phyloP scores from a whole-genome alignment of 805 yeast genomes.

The Clavispora carvajalis region DNA sequence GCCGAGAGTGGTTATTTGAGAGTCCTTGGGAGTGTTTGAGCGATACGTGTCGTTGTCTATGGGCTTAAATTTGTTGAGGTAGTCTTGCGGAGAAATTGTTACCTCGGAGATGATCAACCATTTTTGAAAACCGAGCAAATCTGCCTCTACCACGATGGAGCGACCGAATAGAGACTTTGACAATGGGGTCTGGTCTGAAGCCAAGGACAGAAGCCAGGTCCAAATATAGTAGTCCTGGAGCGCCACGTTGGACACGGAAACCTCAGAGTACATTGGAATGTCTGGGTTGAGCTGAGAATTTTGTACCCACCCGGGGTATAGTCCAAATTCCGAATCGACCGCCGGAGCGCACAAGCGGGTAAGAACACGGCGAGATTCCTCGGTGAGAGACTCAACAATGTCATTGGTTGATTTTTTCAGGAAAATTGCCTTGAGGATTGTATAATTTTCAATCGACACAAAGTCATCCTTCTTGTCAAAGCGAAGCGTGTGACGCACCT shows the following conservation, averaged over 20 bases:
- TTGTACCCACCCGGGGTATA: conserved; percentile 36
- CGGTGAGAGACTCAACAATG: conserved; percentile 60
- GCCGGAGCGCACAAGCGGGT: conserved; percentile 33
- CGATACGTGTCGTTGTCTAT: background rate
- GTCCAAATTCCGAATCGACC: conserved; percentile 29
- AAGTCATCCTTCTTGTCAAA: conserved; percentile 69
- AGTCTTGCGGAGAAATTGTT: conserved; percentile 38
- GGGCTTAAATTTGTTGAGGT: conserved; percentile 20
- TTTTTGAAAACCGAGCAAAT: conserved; percentile 69
- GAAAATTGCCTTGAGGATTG: conserved; percentile 68
- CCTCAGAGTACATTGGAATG: conserved; percentile 36
- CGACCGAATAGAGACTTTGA: conserved; percentile 74
- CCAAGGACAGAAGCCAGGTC: conserved; percentile 82
- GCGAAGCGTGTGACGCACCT: conserved; percentile 46
- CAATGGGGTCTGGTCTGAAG: conserved; percentile 62
- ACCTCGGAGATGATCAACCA: conserved; percentile 76
- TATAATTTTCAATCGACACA: conserved; percentile 72
- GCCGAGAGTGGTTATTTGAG: conserved; percentile 12
- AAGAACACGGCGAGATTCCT: conserved; percentile 63
- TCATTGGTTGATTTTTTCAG: conserved; percentile 48
- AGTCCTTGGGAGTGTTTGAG: conserved; percentile 6
- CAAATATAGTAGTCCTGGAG: conserved; percentile 86
- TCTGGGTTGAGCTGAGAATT: conserved; percentile 9
- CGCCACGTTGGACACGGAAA: conserved; percentile 51
- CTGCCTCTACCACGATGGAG: conserved; percentile 76